Evolutionary conservation across 345 rosid species (phyloP).

Genomic region (Excoecaria cochinchinensis): DNA sequence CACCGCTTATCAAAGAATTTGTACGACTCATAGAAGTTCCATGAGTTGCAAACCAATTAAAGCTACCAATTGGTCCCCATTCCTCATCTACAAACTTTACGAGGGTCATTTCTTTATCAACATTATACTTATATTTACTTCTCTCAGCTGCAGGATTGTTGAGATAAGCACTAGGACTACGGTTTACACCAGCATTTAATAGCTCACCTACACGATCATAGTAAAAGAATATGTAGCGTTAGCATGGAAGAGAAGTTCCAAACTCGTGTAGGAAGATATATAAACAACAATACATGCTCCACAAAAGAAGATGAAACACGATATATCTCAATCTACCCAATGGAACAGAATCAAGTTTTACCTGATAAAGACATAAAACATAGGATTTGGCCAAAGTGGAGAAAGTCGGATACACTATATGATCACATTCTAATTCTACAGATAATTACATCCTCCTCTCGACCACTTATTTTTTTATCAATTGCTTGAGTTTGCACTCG

Average conservation of each 20-base stretch:
- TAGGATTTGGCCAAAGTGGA: background rate
- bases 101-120: slow-evolving; percentile 95
- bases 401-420: background rate
- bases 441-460: background rate
- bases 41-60: slow-evolving; percentile 97
- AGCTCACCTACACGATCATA: slow-evolving; percentile 62
- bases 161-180: slow-evolving; percentile 97
- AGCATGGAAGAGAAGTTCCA: background rate
- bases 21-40: slow-evolving; percentile 97
- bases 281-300: background rate
- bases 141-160: slow-evolving; percentile 77
- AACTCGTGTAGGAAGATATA: background rate
- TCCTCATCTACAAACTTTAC: slow-evolving; percentile 84
- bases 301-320: background rate
- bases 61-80: slow-evolving; percentile 88
- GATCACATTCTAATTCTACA: background rate
- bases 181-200: slow-evolving; percentile 82
- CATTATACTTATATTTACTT: slow-evolving; percentile 67
- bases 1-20: slow-evolving; percentile 93
- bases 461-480: background rate
- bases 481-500: background rate
- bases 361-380: background rate
- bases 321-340: background rate
- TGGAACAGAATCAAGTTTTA: background rate
- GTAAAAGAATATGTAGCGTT: slow-evolving; percentile 7